Base-by-base conservation (phyloP, 306 rosid genomes). In the Vigna hirtella region DNA sequence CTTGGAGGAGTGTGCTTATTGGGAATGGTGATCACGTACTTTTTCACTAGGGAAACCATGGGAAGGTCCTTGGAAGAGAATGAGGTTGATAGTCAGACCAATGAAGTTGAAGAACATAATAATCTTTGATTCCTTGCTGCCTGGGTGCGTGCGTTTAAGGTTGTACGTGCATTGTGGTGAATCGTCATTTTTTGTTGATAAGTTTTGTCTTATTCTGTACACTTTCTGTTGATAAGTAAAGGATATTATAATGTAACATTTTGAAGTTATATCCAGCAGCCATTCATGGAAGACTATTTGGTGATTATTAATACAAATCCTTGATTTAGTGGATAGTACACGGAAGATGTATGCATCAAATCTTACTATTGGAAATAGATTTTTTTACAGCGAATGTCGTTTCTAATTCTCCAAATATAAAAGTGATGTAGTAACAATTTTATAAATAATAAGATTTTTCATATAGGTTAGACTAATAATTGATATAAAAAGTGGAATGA, bases 11-110 rank as follows among this genome's bases (percentile, higher is more conserved):
- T 90, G 18, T 89, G 93, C 68, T 3, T 85, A 2, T 63, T 83
- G 73, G 98, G 98, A 57, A 63, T 88, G 89, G 16, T 70, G 20
- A 50, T 90, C 38, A 90, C 98, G 6, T 89, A 82, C 72, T 61
- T 89, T 1, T 89, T 88, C 78, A 90, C 94, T 0, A 79, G 40
- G n/a, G 96, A 93, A 82, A 93, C 98, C 12, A 90, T 16, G 17
- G 88, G 91, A 43, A 86, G 84, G 63, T 92, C 97, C 9, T 78
- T 92, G 64, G 98, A 92, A 79, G 97, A 92, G 68, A 92, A 92
- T 52, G 96, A 92, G 74, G 77, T 34, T 3, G 88, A 82, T 2
- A 32, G 14, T 61, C 22, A 4, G 2, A 3, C 45, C 3, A 24
- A 40, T 18, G 36, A 66, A 24, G 43, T 11, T 40, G 68, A 66